Percentiles rank a stretch among this genome's conserved stretches.
These are phyloP conservation scores for Phytophthora ohioensis DNA, from an alignment of 352 stramenopile genomes.

Conservation along the genomic window DNA sequence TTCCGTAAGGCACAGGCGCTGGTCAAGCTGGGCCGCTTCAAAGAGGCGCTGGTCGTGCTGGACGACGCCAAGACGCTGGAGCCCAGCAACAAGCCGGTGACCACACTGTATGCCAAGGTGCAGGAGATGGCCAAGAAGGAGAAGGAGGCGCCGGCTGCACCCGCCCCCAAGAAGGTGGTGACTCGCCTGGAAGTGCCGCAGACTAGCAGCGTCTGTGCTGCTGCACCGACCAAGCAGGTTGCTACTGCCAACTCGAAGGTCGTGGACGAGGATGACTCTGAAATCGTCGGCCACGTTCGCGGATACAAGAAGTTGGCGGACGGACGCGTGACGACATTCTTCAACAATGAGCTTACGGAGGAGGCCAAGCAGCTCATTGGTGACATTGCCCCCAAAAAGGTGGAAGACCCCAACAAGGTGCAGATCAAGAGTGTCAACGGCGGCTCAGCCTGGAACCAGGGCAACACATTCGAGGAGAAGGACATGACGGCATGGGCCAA, in stretches of 20 bases:
- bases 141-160: conserved; percentile 44
- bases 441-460: conserved; percentile 93
- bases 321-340: conserved; percentile 98
- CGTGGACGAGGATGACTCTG: conserved; percentile 66
- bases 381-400: conserved; percentile 94
- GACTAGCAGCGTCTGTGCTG: conserved; percentile 10
- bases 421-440: conserved; percentile 88
- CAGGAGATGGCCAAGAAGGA: conserved; percentile 70
- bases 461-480: conserved; percentile 95
- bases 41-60: conserved; percentile 70
- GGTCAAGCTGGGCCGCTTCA: conserved; percentile 71
- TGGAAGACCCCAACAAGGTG: conserved; percentile 73
- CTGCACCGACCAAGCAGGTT: conserved; percentile 13
- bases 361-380: conserved; percentile 98
- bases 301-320: conserved; percentile 98
- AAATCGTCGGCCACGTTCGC: conserved; percentile 73
- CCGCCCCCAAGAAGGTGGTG: conserved; percentile 58
- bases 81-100: conserved; percentile 76
- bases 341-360: conserved; percentile 98
- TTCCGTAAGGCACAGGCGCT: conserved; percentile 88
- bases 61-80: conserved; percentile 73
- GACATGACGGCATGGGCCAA: conserved; percentile 92
- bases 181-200: conserved; percentile 62
- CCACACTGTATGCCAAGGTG: conserved; percentile 68
- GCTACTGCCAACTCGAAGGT: conserved; percentile 26